These are phyloP conservation scores for Syzygium malaccense DNA, from an alignment of 441 rosid species.

Conservation along the genomic window DNA sequence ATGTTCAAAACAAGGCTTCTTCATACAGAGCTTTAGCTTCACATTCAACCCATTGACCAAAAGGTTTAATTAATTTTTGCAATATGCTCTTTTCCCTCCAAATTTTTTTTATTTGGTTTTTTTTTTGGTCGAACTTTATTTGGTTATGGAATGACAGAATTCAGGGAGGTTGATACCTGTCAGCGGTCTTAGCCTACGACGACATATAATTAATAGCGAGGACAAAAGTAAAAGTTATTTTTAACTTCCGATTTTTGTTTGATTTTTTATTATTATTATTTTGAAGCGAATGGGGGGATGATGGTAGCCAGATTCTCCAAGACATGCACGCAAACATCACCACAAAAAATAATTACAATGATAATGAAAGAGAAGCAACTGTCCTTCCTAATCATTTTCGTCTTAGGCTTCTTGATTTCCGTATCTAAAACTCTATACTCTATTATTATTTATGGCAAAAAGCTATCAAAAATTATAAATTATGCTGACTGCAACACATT, in stretches of 20 bases:
- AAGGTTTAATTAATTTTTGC: neutral
- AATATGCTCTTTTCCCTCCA: neutral
- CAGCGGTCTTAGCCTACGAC: neutral
- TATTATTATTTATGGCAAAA: neutral
- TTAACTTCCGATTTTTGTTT: neutral
- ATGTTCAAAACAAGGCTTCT: neutral
- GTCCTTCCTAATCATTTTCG: neutral
- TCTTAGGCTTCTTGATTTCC: neutral
- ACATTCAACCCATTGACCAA: neutral
- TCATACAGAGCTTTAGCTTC: neutral
- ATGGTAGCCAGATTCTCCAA: neutral
- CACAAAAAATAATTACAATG: neutral
- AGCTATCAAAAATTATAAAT: too few species aligned
- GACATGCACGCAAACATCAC: neutral
- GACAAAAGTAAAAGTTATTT: neutral
- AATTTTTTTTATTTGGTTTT: neutral
- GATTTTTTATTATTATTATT: neutral
- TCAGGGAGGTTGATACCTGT: neutral
- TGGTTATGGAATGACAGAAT: neutral
- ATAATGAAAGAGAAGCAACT: neutral
- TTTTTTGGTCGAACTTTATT: neutral
- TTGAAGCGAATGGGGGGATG: neutral
- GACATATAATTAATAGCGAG: neutral
- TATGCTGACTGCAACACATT: too few species aligned
- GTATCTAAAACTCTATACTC: neutral